Conservation (phyloP, 2,329 filamentous ascomycete species). For the Exophiala sp. region DNA sequence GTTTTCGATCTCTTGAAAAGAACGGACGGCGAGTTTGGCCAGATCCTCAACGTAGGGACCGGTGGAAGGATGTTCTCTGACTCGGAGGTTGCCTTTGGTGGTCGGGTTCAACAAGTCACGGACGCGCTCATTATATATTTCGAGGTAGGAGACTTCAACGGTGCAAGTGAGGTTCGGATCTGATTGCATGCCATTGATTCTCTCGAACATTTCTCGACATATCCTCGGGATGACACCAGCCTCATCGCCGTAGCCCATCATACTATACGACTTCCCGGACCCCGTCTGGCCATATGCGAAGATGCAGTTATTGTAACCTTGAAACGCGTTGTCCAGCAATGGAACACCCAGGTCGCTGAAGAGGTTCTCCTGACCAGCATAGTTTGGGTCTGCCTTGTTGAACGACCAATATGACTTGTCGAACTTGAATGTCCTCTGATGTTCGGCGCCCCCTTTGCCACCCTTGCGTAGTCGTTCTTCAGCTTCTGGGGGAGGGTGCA, state of each 20-base stretch:
- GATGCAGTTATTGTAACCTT: conserved; percentile 99
- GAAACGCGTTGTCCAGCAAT: conserved; percentile 93
- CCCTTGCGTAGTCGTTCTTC: conserved; percentile 48
- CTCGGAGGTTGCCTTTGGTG: conserved; percentile 93
- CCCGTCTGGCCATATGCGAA: conserved; percentile 98
- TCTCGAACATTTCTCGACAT: conserved; percentile 93
- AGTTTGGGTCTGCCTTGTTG: conserved; percentile 70
- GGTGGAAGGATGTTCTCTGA: conserved; percentile 94
- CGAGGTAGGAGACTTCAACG: conserved; percentile 94
- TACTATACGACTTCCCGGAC: conserved; percentile 97
- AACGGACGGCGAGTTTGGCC: conserved; percentile 87
- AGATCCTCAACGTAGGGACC: conserved; percentile 97
- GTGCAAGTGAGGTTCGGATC: conserved; percentile 80
- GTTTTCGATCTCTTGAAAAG: conserved; percentile 92
- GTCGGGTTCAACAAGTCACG: conserved; percentile 90
- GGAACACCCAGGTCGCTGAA: conserved; percentile 84
- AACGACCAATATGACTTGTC: conserved; percentile 99
- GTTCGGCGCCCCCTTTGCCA: conserved; percentile 47
- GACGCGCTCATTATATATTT: conserved; percentile 98
- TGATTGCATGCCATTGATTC: conserved; percentile 65
- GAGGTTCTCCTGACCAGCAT: conserved; percentile 82
- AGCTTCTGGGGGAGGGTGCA: conserved; percentile 64
- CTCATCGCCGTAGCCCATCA: conserved; percentile 99
- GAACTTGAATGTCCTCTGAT: conserved; percentile 81
- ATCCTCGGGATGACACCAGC: conserved; percentile 94